These are phyloP conservation scores for Aspergillus udagawae DNA, from an alignment of 2,329 filamentous ascomycete species.

Conservation along the genomic window DNA sequence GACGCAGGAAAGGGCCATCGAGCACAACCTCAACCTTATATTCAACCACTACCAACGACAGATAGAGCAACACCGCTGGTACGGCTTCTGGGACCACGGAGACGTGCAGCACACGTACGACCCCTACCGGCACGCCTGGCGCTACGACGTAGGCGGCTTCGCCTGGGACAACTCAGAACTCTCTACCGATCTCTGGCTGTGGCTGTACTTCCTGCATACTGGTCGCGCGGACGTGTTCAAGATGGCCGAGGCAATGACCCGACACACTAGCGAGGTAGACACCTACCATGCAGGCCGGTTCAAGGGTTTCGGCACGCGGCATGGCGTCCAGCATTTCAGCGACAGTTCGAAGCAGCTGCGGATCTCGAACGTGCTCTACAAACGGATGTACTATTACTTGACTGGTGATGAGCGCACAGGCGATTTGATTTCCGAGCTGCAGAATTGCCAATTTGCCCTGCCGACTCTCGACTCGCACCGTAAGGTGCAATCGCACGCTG, in stretches of 20 bases:
- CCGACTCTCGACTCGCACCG: constrained; percentile 53
- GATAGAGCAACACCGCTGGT: constrained; percentile 57
- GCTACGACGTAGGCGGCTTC: constrained; percentile 61
- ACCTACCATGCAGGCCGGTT: constrained; percentile 57
- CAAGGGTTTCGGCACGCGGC: constrained; percentile 59
- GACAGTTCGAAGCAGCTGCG: constrained; percentile 61
- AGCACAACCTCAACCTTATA: constrained; percentile 54
- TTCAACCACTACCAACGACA: constrained; percentile 54
- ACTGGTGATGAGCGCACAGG: constrained; percentile 56
- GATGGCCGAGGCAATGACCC: constrained; percentile 55
- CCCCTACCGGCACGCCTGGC: constrained; percentile 55
- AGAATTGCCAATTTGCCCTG: constrained; percentile 53
- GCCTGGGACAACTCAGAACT: constrained; percentile 64
- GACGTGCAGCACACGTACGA: constrained; percentile 64
- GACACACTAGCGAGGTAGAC: constrained; percentile 60
- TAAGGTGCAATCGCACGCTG: constrained; percentile 54
- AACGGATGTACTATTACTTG: constrained; percentile 55
- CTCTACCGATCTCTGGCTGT: constrained; percentile 60
- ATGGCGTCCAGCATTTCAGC: constrained; percentile 59
- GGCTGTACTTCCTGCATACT: constrained; percentile 59
- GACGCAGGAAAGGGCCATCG: constrained; percentile 38
- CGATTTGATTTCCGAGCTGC: constrained; percentile 49
- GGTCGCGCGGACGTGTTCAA: constrained; percentile 55
- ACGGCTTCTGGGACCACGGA: constrained; percentile 60
- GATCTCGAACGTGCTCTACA: constrained; percentile 53